phyloP scores from a whole-genome alignment of 352 stramenopile genomes.

The Phytophthora vignae region DNA sequence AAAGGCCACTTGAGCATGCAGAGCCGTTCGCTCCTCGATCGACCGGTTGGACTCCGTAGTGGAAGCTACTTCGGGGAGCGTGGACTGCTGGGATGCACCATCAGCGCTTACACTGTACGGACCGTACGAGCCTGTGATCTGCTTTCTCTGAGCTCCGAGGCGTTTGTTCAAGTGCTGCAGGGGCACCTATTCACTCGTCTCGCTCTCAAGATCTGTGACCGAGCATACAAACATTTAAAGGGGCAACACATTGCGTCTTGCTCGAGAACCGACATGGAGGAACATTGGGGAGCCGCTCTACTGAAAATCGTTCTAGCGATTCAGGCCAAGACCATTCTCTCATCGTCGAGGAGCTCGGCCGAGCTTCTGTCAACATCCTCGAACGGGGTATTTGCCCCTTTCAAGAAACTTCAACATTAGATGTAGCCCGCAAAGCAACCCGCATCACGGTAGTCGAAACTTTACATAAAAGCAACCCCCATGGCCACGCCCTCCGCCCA shows the following conservation, averaged over 20 bases:
- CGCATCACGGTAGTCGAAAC: no score
- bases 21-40: background rate
- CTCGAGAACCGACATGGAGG: conserved; percentile 1
- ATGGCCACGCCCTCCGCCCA: no score
- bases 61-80: conserved; percentile 2
- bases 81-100: background rate
- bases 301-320: background rate
- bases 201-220: background rate
- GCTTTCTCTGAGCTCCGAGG: conserved; percentile 2
- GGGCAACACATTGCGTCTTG: background rate
- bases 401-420: no score
- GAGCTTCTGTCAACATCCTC: no score
- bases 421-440: no score
- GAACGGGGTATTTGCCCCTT: no score
- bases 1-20: conserved; percentile 1
- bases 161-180: background rate
- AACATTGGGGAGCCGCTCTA: background rate
- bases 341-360: no score
- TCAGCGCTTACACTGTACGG: background rate
- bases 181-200: background rate
- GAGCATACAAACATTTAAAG: background rate
- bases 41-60: background rate
- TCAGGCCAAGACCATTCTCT: background rate
- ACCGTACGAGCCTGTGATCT: background rate
- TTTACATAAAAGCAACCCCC: no score